Conservation (phyloP, 1,139 yeast genomes). For the Diutina sp. region DNA sequence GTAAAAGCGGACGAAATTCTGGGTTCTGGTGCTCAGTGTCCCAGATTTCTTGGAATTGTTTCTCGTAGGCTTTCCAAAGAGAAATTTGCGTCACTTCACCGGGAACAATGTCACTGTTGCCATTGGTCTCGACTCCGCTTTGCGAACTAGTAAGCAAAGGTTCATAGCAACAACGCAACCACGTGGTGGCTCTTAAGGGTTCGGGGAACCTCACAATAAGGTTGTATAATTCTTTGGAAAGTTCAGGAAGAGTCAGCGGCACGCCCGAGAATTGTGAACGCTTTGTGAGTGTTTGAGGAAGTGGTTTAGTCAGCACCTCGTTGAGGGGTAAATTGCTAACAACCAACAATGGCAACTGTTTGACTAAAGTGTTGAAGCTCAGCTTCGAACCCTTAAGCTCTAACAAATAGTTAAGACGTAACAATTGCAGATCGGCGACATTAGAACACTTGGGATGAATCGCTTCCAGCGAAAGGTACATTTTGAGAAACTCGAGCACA, state of each 20-base stretch:
- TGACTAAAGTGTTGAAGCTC: slow-evolving; percentile 35
- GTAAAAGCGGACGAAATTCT: slow-evolving; percentile 51
- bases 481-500: slow-evolving; percentile 25
- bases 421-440: slow-evolving; percentile 19
- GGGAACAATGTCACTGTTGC: slow-evolving; percentile 12
- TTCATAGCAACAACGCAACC: slow-evolving; percentile 91
- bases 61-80: slow-evolving; percentile 90
- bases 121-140: background rate
- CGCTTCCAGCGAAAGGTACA: slow-evolving; percentile 27
- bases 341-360: slow-evolving; percentile 52
- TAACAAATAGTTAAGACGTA: slow-evolving; percentile 20
- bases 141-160: slow-evolving; percentile 21
- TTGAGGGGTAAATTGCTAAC: slow-evolving; percentile 15
- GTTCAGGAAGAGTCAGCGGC: slow-evolving; percentile 47
- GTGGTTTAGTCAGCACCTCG: slow-evolving; percentile 7
- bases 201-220: slow-evolving; percentile 60
- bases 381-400: slow-evolving; percentile 17
- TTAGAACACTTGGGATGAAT: slow-evolving; percentile 20
- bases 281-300: slow-evolving; percentile 18
- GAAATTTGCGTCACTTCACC: slow-evolving; percentile 94
- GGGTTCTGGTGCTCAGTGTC: slow-evolving; percentile 25
- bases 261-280: slow-evolving; percentile 26
- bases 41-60: slow-evolving; percentile 50
- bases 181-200: slow-evolving; percentile 84
- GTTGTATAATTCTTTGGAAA: slow-evolving; percentile 44